phyloP scores from a whole-genome alignment of 1,284 basidiomycete species.

The Fomitopsis pinicola region DNA sequence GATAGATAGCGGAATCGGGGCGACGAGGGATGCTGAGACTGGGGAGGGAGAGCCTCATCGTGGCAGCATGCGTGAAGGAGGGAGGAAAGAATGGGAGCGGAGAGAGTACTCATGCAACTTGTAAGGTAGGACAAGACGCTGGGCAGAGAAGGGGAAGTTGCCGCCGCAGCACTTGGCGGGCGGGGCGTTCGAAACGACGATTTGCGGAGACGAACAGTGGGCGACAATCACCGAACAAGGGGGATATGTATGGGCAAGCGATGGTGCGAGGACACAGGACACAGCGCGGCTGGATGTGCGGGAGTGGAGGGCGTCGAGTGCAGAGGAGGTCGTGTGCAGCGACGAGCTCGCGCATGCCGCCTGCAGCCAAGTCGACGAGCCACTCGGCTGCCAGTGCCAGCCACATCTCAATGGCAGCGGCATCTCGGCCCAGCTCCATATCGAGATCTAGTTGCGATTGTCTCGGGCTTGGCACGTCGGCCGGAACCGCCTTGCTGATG shows the following conservation, averaged over 20 bases:
- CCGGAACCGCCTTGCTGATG: neutral
- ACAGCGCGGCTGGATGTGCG: neutral
- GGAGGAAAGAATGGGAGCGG: neutral
- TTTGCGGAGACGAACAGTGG: neutral
- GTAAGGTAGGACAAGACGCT: neutral
- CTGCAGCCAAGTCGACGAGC: neutral
- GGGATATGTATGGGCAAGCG: too few relatives aligned
- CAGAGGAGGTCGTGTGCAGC: neutral
- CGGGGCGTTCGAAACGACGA: neutral
- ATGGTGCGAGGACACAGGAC: neutral
- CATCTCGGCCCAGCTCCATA: neutral
- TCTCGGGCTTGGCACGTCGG: neutral
- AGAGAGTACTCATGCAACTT: neutral
- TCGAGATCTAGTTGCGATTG: neutral
- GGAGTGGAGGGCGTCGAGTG: neutral
- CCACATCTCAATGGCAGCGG: neutral
- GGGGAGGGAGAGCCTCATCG: conserved; percentile 1
- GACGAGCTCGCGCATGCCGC: neutral
- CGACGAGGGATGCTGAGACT: neutral
- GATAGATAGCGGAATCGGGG: neutral
- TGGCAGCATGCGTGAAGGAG: neutral
- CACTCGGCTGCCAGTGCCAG: neutral
- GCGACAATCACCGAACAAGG: neutral
- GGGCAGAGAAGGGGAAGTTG: neutral
- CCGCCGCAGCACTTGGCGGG: neutral